These are phyloP conservation scores for Pseudocercospora eumusae DNA, from an alignment of 2,329 filamentous ascomycete genomes.

Conservation along the genomic window DNA sequence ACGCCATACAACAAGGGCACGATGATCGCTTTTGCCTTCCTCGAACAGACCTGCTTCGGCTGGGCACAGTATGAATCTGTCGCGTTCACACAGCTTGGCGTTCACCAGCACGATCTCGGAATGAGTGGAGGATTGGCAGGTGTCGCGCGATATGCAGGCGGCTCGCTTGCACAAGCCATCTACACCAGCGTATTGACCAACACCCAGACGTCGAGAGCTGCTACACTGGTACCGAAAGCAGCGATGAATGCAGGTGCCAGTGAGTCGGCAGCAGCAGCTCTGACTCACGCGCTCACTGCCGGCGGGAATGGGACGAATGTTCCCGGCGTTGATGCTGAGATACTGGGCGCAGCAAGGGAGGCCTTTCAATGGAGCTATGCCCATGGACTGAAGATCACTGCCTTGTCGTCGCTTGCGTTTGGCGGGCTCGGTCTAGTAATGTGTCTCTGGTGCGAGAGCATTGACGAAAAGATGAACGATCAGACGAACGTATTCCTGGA, in stretches of 20 bases:
- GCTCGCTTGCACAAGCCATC: conserved; percentile 22
- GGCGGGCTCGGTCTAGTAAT: conserved; percentile 19
- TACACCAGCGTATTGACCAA: conserved; percentile 22
- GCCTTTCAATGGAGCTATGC: conserved; percentile 23
- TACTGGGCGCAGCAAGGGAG: conserved; percentile 15
- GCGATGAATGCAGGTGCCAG: conserved; percentile 15
- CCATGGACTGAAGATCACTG: conserved; percentile 21
- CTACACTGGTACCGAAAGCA: conserved; percentile 13
- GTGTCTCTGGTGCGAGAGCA: conserved; percentile 22
- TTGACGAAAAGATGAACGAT: conserved; percentile 24
- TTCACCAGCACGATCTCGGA: conserved; percentile 52
- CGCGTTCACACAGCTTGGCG: conserved; percentile 54
- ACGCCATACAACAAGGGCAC: conserved; percentile 48
- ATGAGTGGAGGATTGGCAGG: conserved; percentile 49
- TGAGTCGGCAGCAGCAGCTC: conserved; percentile 8
- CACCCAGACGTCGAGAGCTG: conserved; percentile 17
- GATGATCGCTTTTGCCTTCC: conserved; percentile 53
- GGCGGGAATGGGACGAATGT: conserved; percentile 13
- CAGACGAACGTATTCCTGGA: conserved; percentile 23
- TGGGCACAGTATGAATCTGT: conserved; percentile 54
- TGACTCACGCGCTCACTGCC: conserved; percentile 16
- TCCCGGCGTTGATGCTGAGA: conserved; percentile 14
- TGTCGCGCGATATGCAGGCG: conserved; percentile 42
- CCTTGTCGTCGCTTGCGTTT: conserved; percentile 20
- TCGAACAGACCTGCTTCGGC: conserved; percentile 50